Conservation (phyloP, 192 early-diverging fungal species). For the Coemansia sp. region DNA sequence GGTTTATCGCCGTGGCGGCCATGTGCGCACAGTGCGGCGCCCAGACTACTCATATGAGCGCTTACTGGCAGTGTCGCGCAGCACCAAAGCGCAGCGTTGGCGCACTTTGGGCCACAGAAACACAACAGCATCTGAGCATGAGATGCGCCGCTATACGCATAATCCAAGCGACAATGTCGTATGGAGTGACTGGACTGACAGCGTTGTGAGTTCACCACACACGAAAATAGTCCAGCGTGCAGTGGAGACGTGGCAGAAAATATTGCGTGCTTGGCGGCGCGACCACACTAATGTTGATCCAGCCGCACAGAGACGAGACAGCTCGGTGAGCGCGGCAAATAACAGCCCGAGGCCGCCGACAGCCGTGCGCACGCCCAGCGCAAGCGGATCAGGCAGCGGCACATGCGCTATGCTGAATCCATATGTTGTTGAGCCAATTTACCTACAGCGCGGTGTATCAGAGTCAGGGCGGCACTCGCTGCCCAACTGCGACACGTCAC, state of each 20-base stretch:
- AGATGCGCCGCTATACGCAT: not conserved
- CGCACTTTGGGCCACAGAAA: not conserved
- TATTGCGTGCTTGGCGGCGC: conserved; percentile 19
- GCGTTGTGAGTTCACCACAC: conserved; percentile 1
- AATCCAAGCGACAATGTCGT: conserved; percentile 6
- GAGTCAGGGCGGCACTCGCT: conserved; percentile 35
- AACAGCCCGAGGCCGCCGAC: conserved; percentile 6
- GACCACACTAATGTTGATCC: not conserved
- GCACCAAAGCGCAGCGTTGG: conserved; percentile 33
- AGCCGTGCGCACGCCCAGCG: conserved; percentile 2
- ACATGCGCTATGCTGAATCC: conserved; percentile 14
- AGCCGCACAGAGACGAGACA: conserved; percentile 9
- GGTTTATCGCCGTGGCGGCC: conserved; percentile 11
- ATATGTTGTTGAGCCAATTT: conserved; percentile 23
- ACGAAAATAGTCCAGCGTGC: conserved; percentile 16
- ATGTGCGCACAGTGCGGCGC: conserved; percentile 15
- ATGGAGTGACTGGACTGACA: conserved; percentile 38
- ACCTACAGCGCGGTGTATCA: conserved; percentile 39
- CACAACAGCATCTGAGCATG: too few species aligned
- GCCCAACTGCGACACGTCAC: conserved; percentile 8
- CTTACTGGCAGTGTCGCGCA: conserved; percentile 26
- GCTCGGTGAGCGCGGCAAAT: conserved; percentile 17
- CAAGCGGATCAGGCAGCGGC: conserved; percentile 9
- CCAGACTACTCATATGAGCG: conserved; percentile 40
- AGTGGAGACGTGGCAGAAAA: conserved; percentile 28